A percentile compares a stretch with the other conserved stretches of the same genome.
These are phyloP conservation scores for Erodium chrysanthum DNA, from an alignment of 441 rosid species.

Conservation along the genomic window DNA sequence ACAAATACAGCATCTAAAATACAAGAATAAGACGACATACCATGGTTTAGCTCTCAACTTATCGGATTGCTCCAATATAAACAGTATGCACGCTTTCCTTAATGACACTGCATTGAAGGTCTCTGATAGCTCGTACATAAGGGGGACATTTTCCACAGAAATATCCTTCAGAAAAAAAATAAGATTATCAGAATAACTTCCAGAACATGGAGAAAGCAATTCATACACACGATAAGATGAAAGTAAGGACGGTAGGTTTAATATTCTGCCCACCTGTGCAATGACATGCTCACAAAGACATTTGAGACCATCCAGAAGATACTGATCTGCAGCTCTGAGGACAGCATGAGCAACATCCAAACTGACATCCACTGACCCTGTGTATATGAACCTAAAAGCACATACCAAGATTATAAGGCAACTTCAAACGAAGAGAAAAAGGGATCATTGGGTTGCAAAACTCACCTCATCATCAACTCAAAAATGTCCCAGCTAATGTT, in stretches of 20 bases:
- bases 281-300: slow-evolving; percentile 47
- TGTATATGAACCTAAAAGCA: slow-evolving; percentile 44
- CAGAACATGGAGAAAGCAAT: neutral
- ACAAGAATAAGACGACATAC: slow-evolving; percentile 20
- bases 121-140: slow-evolving; percentile 51
- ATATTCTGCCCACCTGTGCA: slow-evolving; percentile 36
- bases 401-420: neutral
- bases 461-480: slow-evolving; percentile 61
- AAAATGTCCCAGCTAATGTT: slow-evolving; percentile 63
- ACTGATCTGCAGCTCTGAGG: slow-evolving; percentile 66
- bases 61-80: slow-evolving; percentile 40
- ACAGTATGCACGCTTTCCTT: slow-evolving; percentile 47
- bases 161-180: slow-evolving; percentile 32
- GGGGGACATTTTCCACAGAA: slow-evolving; percentile 35
- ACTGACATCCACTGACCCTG: slow-evolving; percentile 40
- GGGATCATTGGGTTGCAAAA: neutral
- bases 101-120: slow-evolving; percentile 43
- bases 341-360: slow-evolving; percentile 46
- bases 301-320: slow-evolving; percentile 55
- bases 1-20: neutral
- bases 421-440: neutral
- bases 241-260: neutral
- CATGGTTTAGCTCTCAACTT: slow-evolving; percentile 36
- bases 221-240: neutral
- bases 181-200: neutral